Base-by-base conservation (phyloP, 2,329 filamentous ascomycete species). In the Talaromyces amestolkiae region DNA sequence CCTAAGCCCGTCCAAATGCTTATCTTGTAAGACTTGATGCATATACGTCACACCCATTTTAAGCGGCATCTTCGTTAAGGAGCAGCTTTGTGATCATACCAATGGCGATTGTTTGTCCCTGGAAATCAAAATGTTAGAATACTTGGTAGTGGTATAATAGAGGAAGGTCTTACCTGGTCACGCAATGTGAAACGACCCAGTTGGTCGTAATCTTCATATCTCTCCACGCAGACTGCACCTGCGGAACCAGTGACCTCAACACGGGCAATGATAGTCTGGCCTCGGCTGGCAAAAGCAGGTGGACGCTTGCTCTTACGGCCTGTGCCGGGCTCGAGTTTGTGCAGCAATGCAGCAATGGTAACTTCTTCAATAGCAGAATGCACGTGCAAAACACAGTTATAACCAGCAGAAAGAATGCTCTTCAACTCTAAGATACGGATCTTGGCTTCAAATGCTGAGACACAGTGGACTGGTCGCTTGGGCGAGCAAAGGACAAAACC, bases 91-190 rank as follows among this genome's bases (percentile, higher is more conserved):
- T 97, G 78, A 99, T 96, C 87, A 99, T 99, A 75, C 95, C 95
- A 82, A 99, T 99, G 65, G 95, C 95, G 82, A 99, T 97, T 0
- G 95, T 99, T 91, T 98, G 94, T 73, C 95, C 95, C 89, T 98
- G 75, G 63, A 76, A 69, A 71, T 11, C 33, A 61, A 69, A 27
- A 64, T 24, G 39, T 72, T 61, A 76, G 66, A 64, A 66, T 31
- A 15, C 24, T 27, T 67, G 15, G 6, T 24, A 37, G 3, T 3
- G 5, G 22, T 1, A 19, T 5, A 5, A 2, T 9, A 37, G 2
- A 37, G 51, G 7, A 37, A 8, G 4, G 17, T 19, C 45, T 72
- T 84, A 92, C 91, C 85, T 93, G 91, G 75, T 95, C 93, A 85
- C 93, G 85, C 63, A 96, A 85, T 19, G 93, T 96, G 79, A 96